phyloP scores from a whole-genome alignment of 2,329 filamentous ascomycete genomes.

The Cladosporium oxysporum region DNA sequence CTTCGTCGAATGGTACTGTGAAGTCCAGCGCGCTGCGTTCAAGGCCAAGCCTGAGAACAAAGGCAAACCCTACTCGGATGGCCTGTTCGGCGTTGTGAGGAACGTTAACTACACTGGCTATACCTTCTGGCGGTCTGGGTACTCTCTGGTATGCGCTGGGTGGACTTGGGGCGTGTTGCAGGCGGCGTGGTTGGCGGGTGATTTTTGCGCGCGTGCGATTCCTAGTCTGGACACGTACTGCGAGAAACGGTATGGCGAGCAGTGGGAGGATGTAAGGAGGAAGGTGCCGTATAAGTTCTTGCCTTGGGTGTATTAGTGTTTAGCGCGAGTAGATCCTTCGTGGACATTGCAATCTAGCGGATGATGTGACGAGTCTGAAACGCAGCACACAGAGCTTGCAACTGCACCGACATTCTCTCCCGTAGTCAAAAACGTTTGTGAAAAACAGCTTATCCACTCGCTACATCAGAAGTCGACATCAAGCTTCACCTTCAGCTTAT shows the following conservation, averaged over 20 bases:
- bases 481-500: slow-evolving; percentile 37
- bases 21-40: slow-evolving; percentile 23
- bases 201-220: slow-evolving; percentile 30
- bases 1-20: slow-evolving; percentile 30
- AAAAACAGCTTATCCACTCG: background rate
- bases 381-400: background rate
- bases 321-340: background rate
- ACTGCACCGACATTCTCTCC: background rate
- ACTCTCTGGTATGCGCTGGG: slow-evolving; percentile 29
- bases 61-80: slow-evolving; percentile 26
- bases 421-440: background rate
- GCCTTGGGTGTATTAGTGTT: slow-evolving; percentile 29
- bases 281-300: slow-evolving; percentile 32
- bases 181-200: slow-evolving; percentile 25
- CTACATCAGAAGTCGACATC: slow-evolving; percentile 18
- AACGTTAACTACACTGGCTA: slow-evolving; percentile 27
- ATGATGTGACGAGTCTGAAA: background rate
- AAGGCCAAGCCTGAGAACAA: slow-evolving; percentile 26
- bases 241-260: slow-evolving; percentile 30
- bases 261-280: slow-evolving; percentile 28
- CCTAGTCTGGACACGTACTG: slow-evolving; percentile 33
- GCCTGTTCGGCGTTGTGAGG: slow-evolving; percentile 25
- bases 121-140: slow-evolving; percentile 24
- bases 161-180: slow-evolving; percentile 25
- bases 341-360: background rate